Evolutionary conservation across 345 rosid species (phyloP), one percentile per base, ranked within the genome.

Genomic region (Melaleuca alternifolia): DNA sequence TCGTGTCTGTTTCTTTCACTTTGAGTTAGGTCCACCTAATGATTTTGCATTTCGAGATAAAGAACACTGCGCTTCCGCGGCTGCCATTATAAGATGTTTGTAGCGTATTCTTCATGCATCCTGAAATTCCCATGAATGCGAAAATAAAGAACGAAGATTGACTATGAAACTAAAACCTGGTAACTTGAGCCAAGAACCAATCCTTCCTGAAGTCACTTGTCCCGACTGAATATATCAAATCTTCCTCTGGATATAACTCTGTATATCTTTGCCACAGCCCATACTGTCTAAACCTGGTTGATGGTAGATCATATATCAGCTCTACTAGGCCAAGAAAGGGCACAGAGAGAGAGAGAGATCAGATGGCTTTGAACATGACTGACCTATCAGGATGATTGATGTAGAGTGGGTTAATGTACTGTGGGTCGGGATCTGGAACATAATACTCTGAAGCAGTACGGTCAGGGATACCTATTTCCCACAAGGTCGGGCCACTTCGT

Each of bases 391-490:
- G 89, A 71, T 89, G 94, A 85, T 94, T 90, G 23, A 92, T 62
- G 84, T 93, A 96, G 59, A 97, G 93, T 86, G 89, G 92, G 91
- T 96, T 97, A 51, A 91, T 87, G 51, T 91, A 93, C 20, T 18
- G 87, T 4, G 97, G 96, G 79, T 94, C 83, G 11, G 99, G 97
- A 76, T 94, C 96, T 54, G 99, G 98, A 82, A 97, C 88, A 84
- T 93, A 97, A 90, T 95, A 97, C 88, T 95, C 98, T 50, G 93
- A 92, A 11, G 98, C 99, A 37, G 97, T 87, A 26, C 99, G 92
- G 84, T 97, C 98, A 18, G 99, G 98, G 65, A 91, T 88, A 48
- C 99, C 99, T 1, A 97, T 97, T 87, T 97, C 99, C 99, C 99
- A 97, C 90, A 97, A 21, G 1, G 99, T 96, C 2, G 94, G 92